These are phyloP conservation scores for Ramaria sp. DNA, from an alignment of 768 basidiomycete species.

Conservation along the genomic window DNA sequence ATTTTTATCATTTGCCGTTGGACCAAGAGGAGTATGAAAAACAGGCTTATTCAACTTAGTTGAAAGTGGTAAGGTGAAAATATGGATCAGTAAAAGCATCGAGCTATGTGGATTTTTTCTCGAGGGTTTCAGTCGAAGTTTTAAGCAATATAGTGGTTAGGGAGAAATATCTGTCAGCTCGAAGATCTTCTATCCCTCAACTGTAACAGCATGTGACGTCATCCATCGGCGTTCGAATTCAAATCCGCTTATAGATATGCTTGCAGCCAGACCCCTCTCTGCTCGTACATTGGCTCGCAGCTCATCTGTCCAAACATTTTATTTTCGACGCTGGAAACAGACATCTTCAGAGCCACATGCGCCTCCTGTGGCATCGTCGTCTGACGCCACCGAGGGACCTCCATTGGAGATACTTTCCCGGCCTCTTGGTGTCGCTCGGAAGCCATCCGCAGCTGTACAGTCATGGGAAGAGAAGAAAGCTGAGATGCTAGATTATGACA, in stretches of 20 bases:
- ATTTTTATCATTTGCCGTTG: no score
- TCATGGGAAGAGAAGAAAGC: conserved; percentile 52
- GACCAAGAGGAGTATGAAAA: no score
- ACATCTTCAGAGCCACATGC: neutral
- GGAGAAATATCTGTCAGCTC: no score
- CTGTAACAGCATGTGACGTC: neutral
- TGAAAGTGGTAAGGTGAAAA: no score
- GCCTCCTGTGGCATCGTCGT: neutral
- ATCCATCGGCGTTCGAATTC: no score
- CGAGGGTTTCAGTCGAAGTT: no score
- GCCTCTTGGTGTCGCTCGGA: conserved; percentile 67
- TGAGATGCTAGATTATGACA: conserved; percentile 62
- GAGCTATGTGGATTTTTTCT: no score
- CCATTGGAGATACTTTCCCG: conserved; percentile 18
- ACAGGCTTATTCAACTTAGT: no score
- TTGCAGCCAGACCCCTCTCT: neutral
- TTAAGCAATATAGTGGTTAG: no score
- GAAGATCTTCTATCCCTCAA: no score
- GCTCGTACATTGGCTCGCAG: neutral
- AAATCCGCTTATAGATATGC: neutral
- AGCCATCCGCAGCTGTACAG: conserved; percentile 49
- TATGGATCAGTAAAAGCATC: no score
- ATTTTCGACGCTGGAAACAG: neutral
- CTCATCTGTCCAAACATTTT: neutral
- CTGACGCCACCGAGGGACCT: neutral